These are phyloP conservation scores for Diaporthe sp. DNA, from an alignment of 2,329 filamentous ascomycete species.

Conservation along the genomic window DNA sequence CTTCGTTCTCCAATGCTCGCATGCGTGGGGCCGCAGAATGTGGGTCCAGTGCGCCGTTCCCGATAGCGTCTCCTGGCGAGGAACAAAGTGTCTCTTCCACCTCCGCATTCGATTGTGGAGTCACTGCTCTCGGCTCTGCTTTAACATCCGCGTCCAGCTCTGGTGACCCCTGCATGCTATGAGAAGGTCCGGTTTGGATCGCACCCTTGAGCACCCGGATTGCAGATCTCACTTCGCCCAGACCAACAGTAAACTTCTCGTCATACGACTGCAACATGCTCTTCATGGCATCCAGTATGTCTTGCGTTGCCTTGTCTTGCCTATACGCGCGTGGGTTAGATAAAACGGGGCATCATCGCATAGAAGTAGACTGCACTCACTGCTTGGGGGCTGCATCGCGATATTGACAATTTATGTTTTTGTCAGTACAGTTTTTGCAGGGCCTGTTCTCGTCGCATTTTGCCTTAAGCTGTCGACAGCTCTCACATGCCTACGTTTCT, in stretches of 20 bases:
- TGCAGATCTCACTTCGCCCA: conserved; percentile 45
- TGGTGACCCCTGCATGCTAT: conserved; percentile 16
- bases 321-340: conserved; percentile 44
- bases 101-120: conserved; percentile 18
- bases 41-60: conserved; percentile 30
- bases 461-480: conserved; percentile 86
- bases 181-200: conserved; percentile 15
- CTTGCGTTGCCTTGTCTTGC: conserved; percentile 69
- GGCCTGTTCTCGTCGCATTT: conserved; percentile 91
- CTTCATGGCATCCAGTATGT: conserved; percentile 67
- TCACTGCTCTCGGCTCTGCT: conserved; percentile 12
- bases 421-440: conserved; percentile 89
- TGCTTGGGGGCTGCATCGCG: conserved; percentile 91
- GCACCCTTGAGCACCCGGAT: conserved; percentile 35
- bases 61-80: conserved; percentile 22
- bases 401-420: conserved; percentile 85
- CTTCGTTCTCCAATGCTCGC: conserved; percentile 46
- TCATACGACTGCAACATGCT: conserved; percentile 46
- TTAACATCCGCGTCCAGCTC: not conserved
- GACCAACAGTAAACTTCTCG: conserved; percentile 42
- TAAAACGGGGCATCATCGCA: not conserved
- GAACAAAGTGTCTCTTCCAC: conserved; percentile 24
- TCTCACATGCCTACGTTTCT: conserved; percentile 80
- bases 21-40: conserved; percentile 42
- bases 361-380: conserved; percentile 61